Base-by-base conservation (phyloP, 139 green algal species). In the Raphidocelis subcapitata region DNA sequence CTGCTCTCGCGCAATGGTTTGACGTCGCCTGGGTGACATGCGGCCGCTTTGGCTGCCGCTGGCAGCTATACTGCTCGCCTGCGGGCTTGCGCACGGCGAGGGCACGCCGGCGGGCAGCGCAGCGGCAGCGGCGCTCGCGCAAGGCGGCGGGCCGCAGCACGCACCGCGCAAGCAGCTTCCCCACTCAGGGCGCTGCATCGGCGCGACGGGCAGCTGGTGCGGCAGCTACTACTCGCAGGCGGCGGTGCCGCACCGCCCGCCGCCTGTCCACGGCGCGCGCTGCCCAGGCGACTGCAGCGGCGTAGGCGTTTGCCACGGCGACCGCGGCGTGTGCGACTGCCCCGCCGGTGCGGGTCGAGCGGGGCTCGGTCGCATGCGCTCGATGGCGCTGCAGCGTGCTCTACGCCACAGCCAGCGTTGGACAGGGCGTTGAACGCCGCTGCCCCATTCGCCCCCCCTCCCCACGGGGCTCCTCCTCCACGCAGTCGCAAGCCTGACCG, bases 281-380 rank as follows among this genome's bases (percentile, higher is more conserved):
- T 85, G 80, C 36, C 70, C 74, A 5, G 49, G 67, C 44, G 72
- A 71, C 64, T 90, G 84, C 71, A 87, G 76, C 51, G 61, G 65
- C 2, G 64, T 83, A 0, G 84, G 84, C 10, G 79, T 84, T 41
- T 90, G 84, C 76, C 81, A 88, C 49, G 70, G 79, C 10, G 82
- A 88, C 64, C 82, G 65, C 0, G 84, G 84, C 2, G 31, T 77
- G 0, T 90, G 84, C 44, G 76, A 86, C 59, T 90, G 84, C 72
- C 82, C 82, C 21, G 82, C 77, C 77, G 74, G 74, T 79, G 20
- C 15, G 56, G 29, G n/a, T 15, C 21, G 23, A 47, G 21, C 10
- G 61, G 61, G 23, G 55, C 10, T 12, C n/a, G 26, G 10, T 8
- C 26, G 49, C 18, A 57, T 57, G 49, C 49, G 20, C 49, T 20